Percentiles rank a stretch among this genome's conserved stretches.
Conservation (phyloP, 768 basidiomycete genomes). For the Albatrellus ellisii region DNA sequence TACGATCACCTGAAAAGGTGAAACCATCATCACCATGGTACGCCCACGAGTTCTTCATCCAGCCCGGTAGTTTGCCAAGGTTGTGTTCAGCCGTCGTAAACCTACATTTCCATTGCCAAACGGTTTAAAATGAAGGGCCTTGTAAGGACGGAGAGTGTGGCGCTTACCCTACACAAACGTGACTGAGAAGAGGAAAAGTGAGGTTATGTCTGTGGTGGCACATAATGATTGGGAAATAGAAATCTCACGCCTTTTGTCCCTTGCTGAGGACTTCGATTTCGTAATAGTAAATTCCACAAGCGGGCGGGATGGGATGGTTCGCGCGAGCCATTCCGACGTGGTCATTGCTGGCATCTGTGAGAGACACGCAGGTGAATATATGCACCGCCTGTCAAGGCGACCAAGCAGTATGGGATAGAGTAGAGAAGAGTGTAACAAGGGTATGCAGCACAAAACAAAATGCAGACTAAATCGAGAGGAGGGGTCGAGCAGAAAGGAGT, state of each 20-base stretch:
- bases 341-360: no score
- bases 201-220: slow-evolving; percentile 14
- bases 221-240: slow-evolving; percentile 1
- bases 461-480: slow-evolving; percentile 1
- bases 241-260: slow-evolving; percentile 62
- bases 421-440: neutral
- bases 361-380: no score
- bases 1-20: slow-evolving; percentile 61
- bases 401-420: slow-evolving; percentile 6
- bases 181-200: slow-evolving; percentile 26
- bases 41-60: slow-evolving; percentile 81
- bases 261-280: slow-evolving; percentile 80
- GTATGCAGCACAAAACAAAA: slow-evolving; percentile 7
- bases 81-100: slow-evolving; percentile 56
- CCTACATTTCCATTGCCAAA: no score
- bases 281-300: slow-evolving; percentile 90
- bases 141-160: no score
- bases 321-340: slow-evolving; percentile 71
- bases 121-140: no score
- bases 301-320: slow-evolving; percentile 62
- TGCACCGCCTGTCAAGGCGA: slow-evolving; percentile 3
- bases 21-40: slow-evolving; percentile 88
- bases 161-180: slow-evolving; percentile 70
- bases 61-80: slow-evolving; percentile 69
- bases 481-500: neutral